Evolutionary conservation across 2,329 filamentous ascomycete genomes (phyloP).

Genomic region (Fusarium xyrophilum): DNA sequence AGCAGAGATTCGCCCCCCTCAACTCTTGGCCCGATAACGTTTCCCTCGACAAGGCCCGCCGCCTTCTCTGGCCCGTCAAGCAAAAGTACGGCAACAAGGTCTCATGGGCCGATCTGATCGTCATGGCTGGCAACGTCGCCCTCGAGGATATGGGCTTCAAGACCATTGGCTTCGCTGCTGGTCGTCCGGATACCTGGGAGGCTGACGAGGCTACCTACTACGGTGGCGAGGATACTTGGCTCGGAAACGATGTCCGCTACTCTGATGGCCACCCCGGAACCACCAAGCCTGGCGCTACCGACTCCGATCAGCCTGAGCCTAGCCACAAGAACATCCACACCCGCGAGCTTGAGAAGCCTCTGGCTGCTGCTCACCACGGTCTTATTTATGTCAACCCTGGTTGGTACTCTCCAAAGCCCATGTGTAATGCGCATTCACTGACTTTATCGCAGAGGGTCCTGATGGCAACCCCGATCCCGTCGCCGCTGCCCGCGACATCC

Average conservation of each 20-base stretch:
- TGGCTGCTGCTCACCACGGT: conserved; percentile 68
- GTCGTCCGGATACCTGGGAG: conserved; percentile 76
- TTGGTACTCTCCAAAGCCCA: background rate
- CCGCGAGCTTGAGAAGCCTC: conserved; percentile 71
- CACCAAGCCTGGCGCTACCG: conserved; percentile 21
- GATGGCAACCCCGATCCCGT: conserved; percentile 74
- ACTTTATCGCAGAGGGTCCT: conserved; percentile 74
- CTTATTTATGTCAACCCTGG: conserved; percentile 22
- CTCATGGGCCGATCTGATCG: conserved; percentile 77
- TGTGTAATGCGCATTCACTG: background rate
- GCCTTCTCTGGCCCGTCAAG: conserved; percentile 80
- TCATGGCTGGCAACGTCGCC: conserved; percentile 77
- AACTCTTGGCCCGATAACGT: conserved; percentile 84
- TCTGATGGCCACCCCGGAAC: conserved; percentile 60
- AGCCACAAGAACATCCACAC: conserved; percentile 55
- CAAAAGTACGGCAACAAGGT: conserved; percentile 85
- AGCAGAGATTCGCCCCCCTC: conserved; percentile 83
- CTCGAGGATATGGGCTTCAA: conserved; percentile 79
- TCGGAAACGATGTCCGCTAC: conserved; percentile 79
- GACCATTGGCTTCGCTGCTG: conserved; percentile 76
- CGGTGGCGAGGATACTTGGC: conserved; percentile 75
- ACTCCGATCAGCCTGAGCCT: conserved; percentile 7
- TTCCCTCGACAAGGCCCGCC: conserved; percentile 79
- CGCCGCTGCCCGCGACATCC: conserved; percentile 74
- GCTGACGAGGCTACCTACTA: conserved; percentile 79